These are phyloP conservation scores for Actinomortierella wolfii DNA, from an alignment of 371 early-diverging fungal genomes.

Conservation along the genomic window DNA sequence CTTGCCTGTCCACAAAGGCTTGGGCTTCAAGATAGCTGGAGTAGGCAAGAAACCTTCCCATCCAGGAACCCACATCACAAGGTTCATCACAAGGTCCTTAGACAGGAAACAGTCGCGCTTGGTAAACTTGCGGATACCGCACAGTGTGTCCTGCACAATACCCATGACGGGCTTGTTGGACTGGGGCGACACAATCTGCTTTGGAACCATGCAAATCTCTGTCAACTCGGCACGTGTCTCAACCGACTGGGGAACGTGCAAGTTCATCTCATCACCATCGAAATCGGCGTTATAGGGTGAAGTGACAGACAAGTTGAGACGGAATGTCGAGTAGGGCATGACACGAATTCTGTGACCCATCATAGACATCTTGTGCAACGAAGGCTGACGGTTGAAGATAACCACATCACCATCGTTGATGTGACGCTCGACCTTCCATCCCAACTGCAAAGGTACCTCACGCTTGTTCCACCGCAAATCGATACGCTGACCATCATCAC, in stretches of 20 bases:
- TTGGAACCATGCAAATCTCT: slow-evolving; percentile 97
- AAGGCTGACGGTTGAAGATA: slow-evolving; percentile 99
- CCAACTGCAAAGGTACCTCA: slow-evolving; percentile 90
- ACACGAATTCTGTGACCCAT: slow-evolving; percentile 99
- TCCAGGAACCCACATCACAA: slow-evolving; percentile 94
- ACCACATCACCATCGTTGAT: slow-evolving; percentile 97
- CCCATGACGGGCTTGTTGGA: slow-evolving; percentile 99
- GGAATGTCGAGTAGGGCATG: slow-evolving; percentile 99
- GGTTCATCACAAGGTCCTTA: slow-evolving; percentile 93
- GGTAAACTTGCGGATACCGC: slow-evolving; percentile 97
- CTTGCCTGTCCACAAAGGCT: slow-evolving; percentile 98
- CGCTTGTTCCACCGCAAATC: slow-evolving; percentile 93
- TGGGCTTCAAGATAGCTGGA: slow-evolving; percentile 96
- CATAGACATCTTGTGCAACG: slow-evolving; percentile 99
- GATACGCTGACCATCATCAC: slow-evolving; percentile 96
- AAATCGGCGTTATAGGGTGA: slow-evolving; percentile 99
- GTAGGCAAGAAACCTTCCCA: slow-evolving; percentile 96
- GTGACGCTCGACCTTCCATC: slow-evolving; percentile 98
- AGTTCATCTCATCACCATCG: slow-evolving; percentile 99
- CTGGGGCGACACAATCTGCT: slow-evolving; percentile 98
- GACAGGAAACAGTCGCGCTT: slow-evolving; percentile 92
- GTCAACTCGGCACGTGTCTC: slow-evolving; percentile 96
- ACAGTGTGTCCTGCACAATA: slow-evolving; percentile 99
- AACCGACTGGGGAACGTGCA: slow-evolving; percentile 98
- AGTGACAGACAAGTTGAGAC: slow-evolving; percentile 98